Evolutionary conservation across 73 alveolate genomes (phyloP).

Genomic region (Tetrahymena thermophila): DNA sequence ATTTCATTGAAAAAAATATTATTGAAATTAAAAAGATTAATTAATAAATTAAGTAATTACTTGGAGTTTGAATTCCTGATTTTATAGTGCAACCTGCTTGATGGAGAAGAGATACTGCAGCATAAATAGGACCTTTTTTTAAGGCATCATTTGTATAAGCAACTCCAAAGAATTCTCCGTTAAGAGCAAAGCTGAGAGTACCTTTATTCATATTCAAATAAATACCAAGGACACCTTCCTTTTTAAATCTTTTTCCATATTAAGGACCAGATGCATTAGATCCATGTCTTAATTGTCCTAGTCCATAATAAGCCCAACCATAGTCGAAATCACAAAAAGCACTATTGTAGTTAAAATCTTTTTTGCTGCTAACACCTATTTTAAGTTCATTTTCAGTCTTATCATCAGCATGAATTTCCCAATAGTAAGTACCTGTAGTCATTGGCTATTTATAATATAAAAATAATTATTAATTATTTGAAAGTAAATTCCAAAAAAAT

Average conservation of each 20-base stretch:
- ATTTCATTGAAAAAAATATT: no score
- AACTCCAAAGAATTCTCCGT: constrained; percentile 70
- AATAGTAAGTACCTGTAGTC: constrained; percentile 57
- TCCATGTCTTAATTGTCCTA: constrained; percentile 69
- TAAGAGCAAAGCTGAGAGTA: constrained; percentile 58
- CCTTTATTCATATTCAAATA: constrained; percentile 68
- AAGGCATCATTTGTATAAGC: constrained; percentile 65
- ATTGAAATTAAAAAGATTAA: background rate
- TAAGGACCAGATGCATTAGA: constrained; percentile 63
- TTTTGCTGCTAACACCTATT: constrained; percentile 60
- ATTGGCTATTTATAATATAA: constrained; percentile 10
- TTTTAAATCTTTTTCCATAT: constrained; percentile 70
- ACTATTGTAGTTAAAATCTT: constrained; percentile 60
- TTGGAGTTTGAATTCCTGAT: constrained; percentile 52
- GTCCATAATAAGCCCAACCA: constrained; percentile 84
- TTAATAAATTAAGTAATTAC: background rate
- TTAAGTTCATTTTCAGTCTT: constrained; percentile 77
- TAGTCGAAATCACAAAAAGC: constrained; percentile 72
- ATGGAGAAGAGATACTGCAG: constrained; percentile 74
- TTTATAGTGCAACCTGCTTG: constrained; percentile 68
- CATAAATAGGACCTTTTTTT: constrained; percentile 66
- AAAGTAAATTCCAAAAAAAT: background rate
- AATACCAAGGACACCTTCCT: constrained; percentile 67
- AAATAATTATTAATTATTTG: background rate
- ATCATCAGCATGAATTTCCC: constrained; percentile 79